Evolutionary conservation across 2,329 filamentous ascomycete species (phyloP).

Genomic region (Akanthomyces dipterigenus): DNA sequence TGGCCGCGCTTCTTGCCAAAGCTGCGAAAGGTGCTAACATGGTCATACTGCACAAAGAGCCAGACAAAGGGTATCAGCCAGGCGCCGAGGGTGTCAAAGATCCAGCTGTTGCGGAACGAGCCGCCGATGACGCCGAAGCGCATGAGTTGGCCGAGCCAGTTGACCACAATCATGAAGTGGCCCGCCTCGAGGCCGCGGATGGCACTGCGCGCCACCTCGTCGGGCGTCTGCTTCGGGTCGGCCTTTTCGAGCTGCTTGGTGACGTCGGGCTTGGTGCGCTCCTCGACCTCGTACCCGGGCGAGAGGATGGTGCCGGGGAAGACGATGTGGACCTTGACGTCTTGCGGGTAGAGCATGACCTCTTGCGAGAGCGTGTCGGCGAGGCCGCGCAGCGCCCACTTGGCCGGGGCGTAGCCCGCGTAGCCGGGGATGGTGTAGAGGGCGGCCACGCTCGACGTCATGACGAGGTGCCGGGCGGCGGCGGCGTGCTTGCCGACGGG

Average conservation of each 20-base stretch:
- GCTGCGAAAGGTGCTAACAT: slow-evolving; percentile 51
- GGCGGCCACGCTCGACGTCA: slow-evolving; percentile 72
- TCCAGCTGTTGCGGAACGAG: slow-evolving; percentile 49
- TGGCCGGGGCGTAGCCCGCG: slow-evolving; percentile 72
- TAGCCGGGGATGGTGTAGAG: slow-evolving; percentile 79
- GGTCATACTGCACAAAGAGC: slow-evolving; percentile 49
- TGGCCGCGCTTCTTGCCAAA: slow-evolving; percentile 54
- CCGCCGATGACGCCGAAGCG: slow-evolving; percentile 53
- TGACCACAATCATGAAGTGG: slow-evolving; percentile 71
- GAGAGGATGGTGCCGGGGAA: slow-evolving; percentile 78
- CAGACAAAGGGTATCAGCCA: slow-evolving; percentile 49
- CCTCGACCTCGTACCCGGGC: slow-evolving; percentile 69
- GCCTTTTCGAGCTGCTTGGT: slow-evolving; percentile 73
- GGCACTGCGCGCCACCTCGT: slow-evolving; percentile 64
- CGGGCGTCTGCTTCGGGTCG: slow-evolving; percentile 73
- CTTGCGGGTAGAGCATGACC: slow-evolving; percentile 75
- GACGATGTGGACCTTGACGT: slow-evolving; percentile 74
- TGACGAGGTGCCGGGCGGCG: slow-evolving; percentile 67
- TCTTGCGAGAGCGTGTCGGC: slow-evolving; percentile 82
- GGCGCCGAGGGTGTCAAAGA: slow-evolving; percentile 52
- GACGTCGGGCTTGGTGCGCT: slow-evolving; percentile 70
- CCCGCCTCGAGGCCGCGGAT: slow-evolving; percentile 74
- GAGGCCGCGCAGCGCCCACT: slow-evolving; percentile 76
- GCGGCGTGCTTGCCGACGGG: slow-evolving; percentile 29
- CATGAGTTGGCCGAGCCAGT: slow-evolving; percentile 65